Base-by-base conservation (phyloP, 306 rosid species). In the Gastrolobium bilobum region DNA sequence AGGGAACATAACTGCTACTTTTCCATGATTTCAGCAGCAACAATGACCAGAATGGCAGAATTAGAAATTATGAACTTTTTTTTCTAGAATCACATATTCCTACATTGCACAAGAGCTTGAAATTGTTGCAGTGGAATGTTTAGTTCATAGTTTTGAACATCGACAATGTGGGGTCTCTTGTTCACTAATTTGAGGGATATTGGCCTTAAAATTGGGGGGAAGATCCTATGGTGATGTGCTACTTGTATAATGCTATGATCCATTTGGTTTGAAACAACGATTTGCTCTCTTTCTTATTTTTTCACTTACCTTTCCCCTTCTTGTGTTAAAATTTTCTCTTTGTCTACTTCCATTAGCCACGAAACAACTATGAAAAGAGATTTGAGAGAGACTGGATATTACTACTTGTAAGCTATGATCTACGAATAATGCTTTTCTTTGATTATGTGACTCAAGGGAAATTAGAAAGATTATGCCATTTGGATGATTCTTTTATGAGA, bases 401-500 rank as follows among this genome's bases (percentile, higher is more conserved):
- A 46, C 50, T 47, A 4, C 26, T 47, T 43, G 11, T 13, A 34
- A 39, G 42, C 4, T 30, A 61, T 47, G 71, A 60, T 35, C 13
- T 44, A 47, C 50, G 8, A 61, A 10, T 46, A 13, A 3, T 35
- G 43, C 14, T 42, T 54, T 59, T 35, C 66, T 63, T 8, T 63
- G 37, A 15, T 50, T 60, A 26, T 61, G 79, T 15, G 10, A 29
- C 38, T 42, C 52, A 53, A 80, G 26, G 74, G 42, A 7, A 33
- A 20, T 56, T 62, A 33, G 70, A 76, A 75, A 59, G 67, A 68
- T 82, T 37, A 76, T 54, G 56, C 46, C 30, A 20, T 61, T 71
- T 42, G 65, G 40, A 39, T 38, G 38, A 53, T 54, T 69, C 40
- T 26, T 40, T 6, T 2, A 10, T 20, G 26, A 8, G 33, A 29